phyloP scores from a whole-genome alignment of 2,329 filamentous ascomycete species.

The Cytospora mali region DNA sequence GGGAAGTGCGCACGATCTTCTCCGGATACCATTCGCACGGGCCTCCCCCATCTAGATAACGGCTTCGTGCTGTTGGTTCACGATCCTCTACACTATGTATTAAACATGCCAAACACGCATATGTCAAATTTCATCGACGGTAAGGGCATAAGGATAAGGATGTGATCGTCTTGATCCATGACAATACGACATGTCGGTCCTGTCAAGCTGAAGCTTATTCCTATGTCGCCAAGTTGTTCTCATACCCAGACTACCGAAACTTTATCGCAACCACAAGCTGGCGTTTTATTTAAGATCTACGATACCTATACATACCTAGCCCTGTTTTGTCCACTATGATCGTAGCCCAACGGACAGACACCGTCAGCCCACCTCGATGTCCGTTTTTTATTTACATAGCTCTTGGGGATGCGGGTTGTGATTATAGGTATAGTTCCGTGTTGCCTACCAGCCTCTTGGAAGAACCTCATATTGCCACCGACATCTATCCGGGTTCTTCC shows the following conservation, averaged over 20 bases:
- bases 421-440: slow-evolving; percentile 2
- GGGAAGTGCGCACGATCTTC: slow-evolving; percentile 16
- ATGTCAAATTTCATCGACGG: slow-evolving; percentile 14
- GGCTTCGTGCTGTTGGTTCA: slow-evolving; percentile 10
- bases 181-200: too few relatives aligned
- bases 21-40: slow-evolving; percentile 15
- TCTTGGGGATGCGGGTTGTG: slow-evolving; percentile 4
- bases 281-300: too few relatives aligned
- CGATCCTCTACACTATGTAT: too few relatives aligned
- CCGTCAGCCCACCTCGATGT: neutral
- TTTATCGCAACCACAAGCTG: neutral
- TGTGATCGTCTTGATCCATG: neutral
- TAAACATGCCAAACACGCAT: slow-evolving; percentile 20
- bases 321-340: slow-evolving; percentile 2
- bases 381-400: slow-evolving; percentile 8
- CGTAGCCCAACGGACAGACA: neutral
- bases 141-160: neutral
- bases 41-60: slow-evolving; percentile 18
- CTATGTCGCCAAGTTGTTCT: neutral
- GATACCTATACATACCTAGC: too few relatives aligned
- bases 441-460: slow-evolving; percentile 4
- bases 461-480: neutral
- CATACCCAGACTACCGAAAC: neutral
- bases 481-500: neutral
- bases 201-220: too few relatives aligned